Evolutionary conservation across 1,284 basidiomycete species (phyloP).

Genomic region (Sporisorium sorghi): DNA sequence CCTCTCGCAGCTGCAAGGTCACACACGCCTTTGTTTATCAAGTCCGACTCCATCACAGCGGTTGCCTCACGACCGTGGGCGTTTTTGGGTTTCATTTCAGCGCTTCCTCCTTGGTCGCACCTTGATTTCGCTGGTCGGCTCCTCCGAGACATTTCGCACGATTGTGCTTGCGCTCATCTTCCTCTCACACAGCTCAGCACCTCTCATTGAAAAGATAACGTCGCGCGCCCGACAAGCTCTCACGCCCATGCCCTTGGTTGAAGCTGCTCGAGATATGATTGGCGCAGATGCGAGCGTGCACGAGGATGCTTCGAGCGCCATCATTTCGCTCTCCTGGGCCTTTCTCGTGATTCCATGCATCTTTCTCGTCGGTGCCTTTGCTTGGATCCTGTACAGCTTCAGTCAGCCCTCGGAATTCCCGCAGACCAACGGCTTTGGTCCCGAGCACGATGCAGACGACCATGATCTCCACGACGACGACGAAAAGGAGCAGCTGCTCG

Average conservation of each 20-base stretch:
- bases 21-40: too few species aligned
- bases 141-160: too few species aligned
- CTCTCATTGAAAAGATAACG: too few species aligned
- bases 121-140: too few species aligned
- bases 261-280: slow-evolving; percentile 7
- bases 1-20: too few species aligned
- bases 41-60: too few species aligned
- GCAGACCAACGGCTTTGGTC: slow-evolving; percentile 20
- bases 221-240: neutral
- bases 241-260: slow-evolving; percentile 17
- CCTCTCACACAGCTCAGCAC: neutral
- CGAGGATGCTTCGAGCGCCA: slow-evolving; percentile 26
- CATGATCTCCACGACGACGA: slow-evolving; percentile 14
- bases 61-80: too few species aligned
- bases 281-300: slow-evolving; percentile 14
- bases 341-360: slow-evolving; percentile 44
- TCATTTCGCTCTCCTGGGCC: slow-evolving; percentile 46
- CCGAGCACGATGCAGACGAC: slow-evolving; percentile 14
- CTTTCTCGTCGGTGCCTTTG: slow-evolving; percentile 36
- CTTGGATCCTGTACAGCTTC: slow-evolving; percentile 40
- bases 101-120: too few species aligned
- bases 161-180: neutral
- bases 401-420: slow-evolving; percentile 36
- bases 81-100: too few species aligned
- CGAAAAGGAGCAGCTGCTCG: slow-evolving; percentile 44